Conservation (phyloP, 345 rosid species). For the Turnera subulata region DNA sequence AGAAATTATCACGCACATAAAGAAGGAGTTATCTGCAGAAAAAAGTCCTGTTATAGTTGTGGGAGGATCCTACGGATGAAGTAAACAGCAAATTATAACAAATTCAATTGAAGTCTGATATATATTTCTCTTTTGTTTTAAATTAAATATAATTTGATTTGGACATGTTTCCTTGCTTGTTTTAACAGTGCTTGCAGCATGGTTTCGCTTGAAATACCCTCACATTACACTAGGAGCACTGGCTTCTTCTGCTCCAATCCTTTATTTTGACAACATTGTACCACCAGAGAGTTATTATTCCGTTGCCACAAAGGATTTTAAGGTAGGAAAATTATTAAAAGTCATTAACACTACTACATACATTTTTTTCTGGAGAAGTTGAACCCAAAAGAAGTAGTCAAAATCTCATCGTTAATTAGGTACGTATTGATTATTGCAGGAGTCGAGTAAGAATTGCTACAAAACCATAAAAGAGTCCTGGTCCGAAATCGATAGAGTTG, state of each 20-base stretch:
- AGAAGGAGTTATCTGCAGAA: slow-evolving; percentile 3
- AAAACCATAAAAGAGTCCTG: no score
- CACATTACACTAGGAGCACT: no score
- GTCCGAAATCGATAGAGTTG: no score
- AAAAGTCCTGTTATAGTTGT: not conserved
- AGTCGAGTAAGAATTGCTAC: slow-evolving; percentile 30
- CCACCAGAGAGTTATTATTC: slow-evolving; percentile 19
- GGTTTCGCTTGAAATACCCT: no score
- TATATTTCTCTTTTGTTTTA: no score
- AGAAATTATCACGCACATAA: not conserved
- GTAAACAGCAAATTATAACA: not conserved
- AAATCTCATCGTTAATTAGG: not conserved
- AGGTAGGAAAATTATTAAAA: slow-evolving; percentile 13
- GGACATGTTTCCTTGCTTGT: not conserved
- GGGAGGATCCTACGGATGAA: slow-evolving; percentile 16
- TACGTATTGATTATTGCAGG: slow-evolving; percentile 17
- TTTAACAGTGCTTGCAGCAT: slow-evolving; percentile 7
- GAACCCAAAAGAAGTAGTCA: no score
- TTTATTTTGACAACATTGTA: slow-evolving; percentile 21
- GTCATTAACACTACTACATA: no score
- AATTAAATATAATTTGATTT: not conserved
- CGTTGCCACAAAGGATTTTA: slow-evolving; percentile 23
- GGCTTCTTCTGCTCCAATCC: no score
- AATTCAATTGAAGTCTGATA: no score
- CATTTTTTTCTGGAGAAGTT: no score